phyloP scores from a whole-genome alignment of 441 rosid species.

The Populus hybrid region DNA sequence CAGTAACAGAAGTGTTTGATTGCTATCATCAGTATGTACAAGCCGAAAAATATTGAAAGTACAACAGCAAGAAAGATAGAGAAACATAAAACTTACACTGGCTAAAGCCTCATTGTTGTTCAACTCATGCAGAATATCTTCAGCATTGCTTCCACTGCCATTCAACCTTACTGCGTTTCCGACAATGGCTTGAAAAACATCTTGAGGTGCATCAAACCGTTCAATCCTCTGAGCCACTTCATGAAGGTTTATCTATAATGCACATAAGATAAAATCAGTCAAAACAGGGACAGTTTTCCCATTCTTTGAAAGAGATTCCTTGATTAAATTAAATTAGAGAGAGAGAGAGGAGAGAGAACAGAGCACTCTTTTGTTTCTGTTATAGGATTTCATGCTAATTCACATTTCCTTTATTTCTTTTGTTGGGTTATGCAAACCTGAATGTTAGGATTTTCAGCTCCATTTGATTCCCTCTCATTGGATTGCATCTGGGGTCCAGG shows the following conservation, averaged over 20 bases:
- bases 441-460: conserved; percentile 22
- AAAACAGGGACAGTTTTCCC: background rate
- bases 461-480: conserved; percentile 23
- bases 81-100: conserved; percentile 43
- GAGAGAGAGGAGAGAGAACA: no score
- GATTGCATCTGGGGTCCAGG: conserved; percentile 32
- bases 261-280: background rate
- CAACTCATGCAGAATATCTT: conserved; percentile 48
- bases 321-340: background rate
- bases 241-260: conserved; percentile 44
- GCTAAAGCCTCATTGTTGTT: conserved; percentile 54
- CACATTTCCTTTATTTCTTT: background rate
- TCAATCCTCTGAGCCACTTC: conserved; percentile 56
- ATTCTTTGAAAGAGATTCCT: background rate
- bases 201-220: conserved; percentile 44
- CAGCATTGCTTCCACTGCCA: conserved; percentile 29
- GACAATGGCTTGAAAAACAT: conserved; percentile 60
- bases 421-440: conserved; percentile 40
- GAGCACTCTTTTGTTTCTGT: background rate
- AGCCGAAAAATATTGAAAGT: background rate
- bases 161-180: conserved; percentile 49
- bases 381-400: background rate
- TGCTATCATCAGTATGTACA: background rate
- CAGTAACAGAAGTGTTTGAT: background rate
- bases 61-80: background rate